Evolutionary conservation across 139 green algal genomes (phyloP).

Genomic region (Yamagishiella unicocca): DNA sequence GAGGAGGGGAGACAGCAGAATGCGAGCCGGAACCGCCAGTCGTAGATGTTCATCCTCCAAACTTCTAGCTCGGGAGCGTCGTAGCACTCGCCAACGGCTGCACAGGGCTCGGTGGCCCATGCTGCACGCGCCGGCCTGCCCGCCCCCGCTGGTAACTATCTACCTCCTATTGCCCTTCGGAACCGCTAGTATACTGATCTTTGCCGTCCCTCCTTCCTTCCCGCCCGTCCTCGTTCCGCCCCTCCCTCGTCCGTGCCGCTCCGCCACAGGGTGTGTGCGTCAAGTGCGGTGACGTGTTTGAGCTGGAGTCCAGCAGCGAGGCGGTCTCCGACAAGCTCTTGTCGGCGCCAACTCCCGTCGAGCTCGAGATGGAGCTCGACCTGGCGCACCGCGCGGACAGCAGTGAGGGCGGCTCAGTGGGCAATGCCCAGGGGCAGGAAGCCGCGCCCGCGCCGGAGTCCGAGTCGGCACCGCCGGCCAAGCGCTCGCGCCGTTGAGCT

Average conservation of each 20-base stretch:
- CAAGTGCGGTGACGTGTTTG: constrained; percentile 44
- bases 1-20: background rate
- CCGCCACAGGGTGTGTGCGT: constrained; percentile 24
- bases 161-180: too few relatives aligned
- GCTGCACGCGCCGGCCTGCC: too few relatives aligned
- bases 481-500: constrained; percentile 11
- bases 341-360: constrained; percentile 32
- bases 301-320: background rate
- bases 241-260: too few relatives aligned
- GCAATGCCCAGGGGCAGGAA: background rate
- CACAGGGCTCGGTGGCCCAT: too few relatives aligned
- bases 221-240: too few relatives aligned
- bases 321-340: background rate
- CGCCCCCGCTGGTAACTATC: too few relatives aligned
- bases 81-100: too few relatives aligned
- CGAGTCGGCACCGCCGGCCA: constrained; percentile 2
- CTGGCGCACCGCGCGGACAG: constrained; percentile 14
- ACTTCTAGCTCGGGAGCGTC: too few relatives aligned
- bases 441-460: background rate
- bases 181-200: too few relatives aligned
- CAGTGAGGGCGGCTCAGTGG: background rate
- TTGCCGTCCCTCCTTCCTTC: too few relatives aligned
- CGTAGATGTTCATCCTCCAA: too few relatives aligned
- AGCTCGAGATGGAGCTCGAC: constrained; percentile 24
- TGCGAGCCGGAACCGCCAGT: too few relatives aligned